phyloP scores from a whole-genome alignment of 352 stramenopile species.

The Pythium myriotylum region DNA sequence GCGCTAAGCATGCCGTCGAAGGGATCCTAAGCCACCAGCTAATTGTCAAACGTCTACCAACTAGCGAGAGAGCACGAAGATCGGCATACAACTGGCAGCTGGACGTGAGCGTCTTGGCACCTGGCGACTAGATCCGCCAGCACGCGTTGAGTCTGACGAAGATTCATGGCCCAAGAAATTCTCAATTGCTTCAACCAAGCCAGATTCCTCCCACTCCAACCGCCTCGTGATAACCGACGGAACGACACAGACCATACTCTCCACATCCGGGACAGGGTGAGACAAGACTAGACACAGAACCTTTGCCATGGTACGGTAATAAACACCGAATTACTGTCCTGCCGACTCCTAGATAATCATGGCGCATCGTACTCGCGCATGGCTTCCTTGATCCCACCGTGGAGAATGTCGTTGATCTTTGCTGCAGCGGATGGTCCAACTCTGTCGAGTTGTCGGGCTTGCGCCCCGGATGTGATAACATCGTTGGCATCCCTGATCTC shows the following conservation, averaged over 20 bases:
- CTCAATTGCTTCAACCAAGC: too few species aligned
- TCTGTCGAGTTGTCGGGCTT: constrained; percentile 52
- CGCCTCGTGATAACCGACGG: too few species aligned
- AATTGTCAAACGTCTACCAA: too few species aligned
- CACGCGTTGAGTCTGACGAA: constrained; percentile 59
- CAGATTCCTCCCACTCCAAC: too few species aligned
- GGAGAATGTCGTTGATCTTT: constrained; percentile 66
- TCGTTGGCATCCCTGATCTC: constrained; percentile 42
- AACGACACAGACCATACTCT: too few species aligned
- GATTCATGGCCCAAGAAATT: constrained; percentile 45
- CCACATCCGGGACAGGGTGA: not conserved
- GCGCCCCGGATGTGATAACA: constrained; percentile 59
- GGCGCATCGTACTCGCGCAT: constrained; percentile 50
- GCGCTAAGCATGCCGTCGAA: constrained; percentile 24
- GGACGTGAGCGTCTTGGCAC: constrained; percentile 59
- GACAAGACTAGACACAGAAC: not conserved
- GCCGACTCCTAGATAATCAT: too few species aligned
- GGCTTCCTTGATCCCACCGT: constrained; percentile 45
- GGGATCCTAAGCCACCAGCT: constrained; percentile 14
- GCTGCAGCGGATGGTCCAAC: constrained; percentile 48
- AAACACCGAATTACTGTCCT: too few species aligned
- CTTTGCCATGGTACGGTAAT: too few species aligned
- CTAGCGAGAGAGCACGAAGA: too few species aligned
- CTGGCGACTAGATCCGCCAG: constrained; percentile 62
- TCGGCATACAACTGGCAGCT: constrained; percentile 44